Conservation (phyloP, 169 alveolate genomes). For the Pseudocohnilembus persalinus region DNA sequence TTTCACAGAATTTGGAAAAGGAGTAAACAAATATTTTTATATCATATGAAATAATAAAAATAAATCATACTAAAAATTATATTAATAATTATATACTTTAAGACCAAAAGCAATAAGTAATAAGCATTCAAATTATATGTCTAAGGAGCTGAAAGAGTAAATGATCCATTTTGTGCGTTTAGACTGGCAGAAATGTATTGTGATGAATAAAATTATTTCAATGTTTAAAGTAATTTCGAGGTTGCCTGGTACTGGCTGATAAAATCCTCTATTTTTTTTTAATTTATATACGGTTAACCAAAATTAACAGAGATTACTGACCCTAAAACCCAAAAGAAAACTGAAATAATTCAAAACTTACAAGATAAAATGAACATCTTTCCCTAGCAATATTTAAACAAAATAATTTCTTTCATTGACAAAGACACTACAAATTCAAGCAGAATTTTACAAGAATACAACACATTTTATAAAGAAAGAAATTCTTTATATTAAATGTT, state of each 20-base stretch:
- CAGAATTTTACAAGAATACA: not conserved
- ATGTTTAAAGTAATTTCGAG: not conserved
- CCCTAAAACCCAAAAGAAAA: too few species aligned
- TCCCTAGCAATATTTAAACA: not conserved
- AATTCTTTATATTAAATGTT: too few species aligned
- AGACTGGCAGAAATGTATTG: not conserved
- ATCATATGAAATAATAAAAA: not conserved
- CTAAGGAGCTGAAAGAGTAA: not conserved
- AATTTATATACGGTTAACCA: not conserved
- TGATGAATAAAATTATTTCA: not conserved
- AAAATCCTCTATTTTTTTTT: not conserved
- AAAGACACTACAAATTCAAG: not conserved
- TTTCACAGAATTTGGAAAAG: not conserved
- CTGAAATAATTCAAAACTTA: too few species aligned
- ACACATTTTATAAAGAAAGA: not conserved
- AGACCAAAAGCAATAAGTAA: too few species aligned
- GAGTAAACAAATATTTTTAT: not conserved
- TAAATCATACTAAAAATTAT: too few species aligned
- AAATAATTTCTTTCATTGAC: not conserved
- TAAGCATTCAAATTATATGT: not conserved
- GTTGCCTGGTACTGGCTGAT: not conserved
- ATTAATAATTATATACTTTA: too few species aligned
- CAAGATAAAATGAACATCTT: not conserved
- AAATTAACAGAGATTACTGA: not conserved
- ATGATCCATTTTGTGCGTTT: not conserved